Evolutionary conservation across 371 early-diverging fungal genomes (phyloP).

Genomic region (Entomophthora muscae): DNA sequence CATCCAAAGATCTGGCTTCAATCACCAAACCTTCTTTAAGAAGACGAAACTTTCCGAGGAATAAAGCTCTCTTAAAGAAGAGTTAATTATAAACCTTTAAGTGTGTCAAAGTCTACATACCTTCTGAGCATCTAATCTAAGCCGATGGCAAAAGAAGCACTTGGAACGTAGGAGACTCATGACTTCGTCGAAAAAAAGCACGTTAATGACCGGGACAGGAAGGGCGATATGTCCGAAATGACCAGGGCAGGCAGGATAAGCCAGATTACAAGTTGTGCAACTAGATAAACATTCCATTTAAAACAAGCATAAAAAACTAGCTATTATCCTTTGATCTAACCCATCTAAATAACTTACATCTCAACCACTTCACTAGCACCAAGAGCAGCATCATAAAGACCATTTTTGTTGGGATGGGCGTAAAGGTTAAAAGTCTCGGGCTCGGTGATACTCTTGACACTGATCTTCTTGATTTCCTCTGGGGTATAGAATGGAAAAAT

Average conservation of each 20-base stretch:
- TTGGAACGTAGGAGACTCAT: slow-evolving; percentile 67
- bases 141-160: slow-evolving; percentile 83
- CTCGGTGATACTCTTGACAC: slow-evolving; percentile 83
- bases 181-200: slow-evolving; percentile 79
- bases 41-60: slow-evolving; percentile 42
- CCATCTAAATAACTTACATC: slow-evolving; percentile 33
- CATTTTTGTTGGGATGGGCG: slow-evolving; percentile 81
- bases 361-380: slow-evolving; percentile 74
- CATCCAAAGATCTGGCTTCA: slow-evolving; percentile 64
- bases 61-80: slow-evolving; percentile 21
- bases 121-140: slow-evolving; percentile 37
- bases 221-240: slow-evolving; percentile 99
- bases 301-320: not conserved
- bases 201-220: slow-evolving; percentile 89
- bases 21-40: slow-evolving; percentile 58
- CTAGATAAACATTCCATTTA: slow-evolving; percentile 18
- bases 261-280: slow-evolving; percentile 78
- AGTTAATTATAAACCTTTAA: not conserved
- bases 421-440: slow-evolving; percentile 83
- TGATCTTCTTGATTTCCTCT: slow-evolving; percentile 84
- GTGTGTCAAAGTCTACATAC: not conserved
- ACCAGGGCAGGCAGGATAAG: slow-evolving; percentile 81
- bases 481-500: slow-evolving; percentile 83
- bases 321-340: too few relatives aligned
- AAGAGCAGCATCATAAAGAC: slow-evolving; percentile 91